These are phyloP conservation scores for Hygrocybe punicea DNA, from an alignment of 768 basidiomycete genomes.

Conservation along the genomic window DNA sequence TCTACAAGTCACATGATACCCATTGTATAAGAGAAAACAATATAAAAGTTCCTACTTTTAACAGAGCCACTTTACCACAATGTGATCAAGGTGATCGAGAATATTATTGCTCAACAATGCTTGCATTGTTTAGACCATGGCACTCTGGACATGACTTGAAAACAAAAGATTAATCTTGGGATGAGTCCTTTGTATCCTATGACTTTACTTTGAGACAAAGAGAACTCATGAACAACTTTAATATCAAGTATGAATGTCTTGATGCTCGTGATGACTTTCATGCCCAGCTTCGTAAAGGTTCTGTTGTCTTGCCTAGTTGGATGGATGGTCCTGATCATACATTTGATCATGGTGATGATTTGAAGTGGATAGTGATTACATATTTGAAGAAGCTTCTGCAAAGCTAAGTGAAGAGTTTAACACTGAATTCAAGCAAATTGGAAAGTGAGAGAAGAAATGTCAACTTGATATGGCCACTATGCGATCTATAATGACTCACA, in stretches of 20 bases:
- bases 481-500: no score
- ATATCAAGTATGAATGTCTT: constrained; percentile 35
- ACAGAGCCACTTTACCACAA: constrained; percentile 29
- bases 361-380: no score
- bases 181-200: constrained; percentile 20
- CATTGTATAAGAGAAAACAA: neutral
- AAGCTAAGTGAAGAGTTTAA: no score
- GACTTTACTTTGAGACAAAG: constrained; percentile 11
- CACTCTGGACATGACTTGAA: constrained; percentile 23
- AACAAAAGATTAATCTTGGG: constrained; percentile 19
- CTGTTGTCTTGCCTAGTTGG: no score
- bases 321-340: no score
- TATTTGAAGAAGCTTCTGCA: no score
- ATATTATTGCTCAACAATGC: constrained; percentile 31
- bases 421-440: no score
- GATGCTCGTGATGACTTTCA: constrained; percentile 20
- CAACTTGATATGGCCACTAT: no score
- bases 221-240: constrained; percentile 28
- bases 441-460: no score
- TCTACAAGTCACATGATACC: neutral
- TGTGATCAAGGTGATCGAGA: constrained; percentile 30
- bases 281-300: no score
- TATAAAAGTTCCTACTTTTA: constrained; percentile 24
- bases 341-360: no score
- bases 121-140: constrained; percentile 34